Percentiles rank a stretch among this genome's conserved stretches.
Conservation (phyloP, 2,329 filamentous ascomycete species). For the Alternaria ventricosa region DNA sequence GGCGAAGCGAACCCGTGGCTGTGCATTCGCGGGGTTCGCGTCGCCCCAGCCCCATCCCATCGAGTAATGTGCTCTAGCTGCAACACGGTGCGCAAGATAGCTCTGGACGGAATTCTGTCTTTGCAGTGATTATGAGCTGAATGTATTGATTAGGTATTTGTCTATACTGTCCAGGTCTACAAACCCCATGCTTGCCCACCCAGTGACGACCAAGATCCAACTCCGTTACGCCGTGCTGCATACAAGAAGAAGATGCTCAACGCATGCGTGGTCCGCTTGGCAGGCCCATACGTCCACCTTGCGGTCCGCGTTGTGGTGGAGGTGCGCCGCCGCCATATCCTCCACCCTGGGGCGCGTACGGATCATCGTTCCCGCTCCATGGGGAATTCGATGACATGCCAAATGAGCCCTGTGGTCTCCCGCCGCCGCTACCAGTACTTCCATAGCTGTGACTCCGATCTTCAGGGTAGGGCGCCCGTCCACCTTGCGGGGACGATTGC, state of each 20-base stretch:
- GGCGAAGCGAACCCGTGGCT: neutral
- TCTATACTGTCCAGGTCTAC: constrained; percentile 4
- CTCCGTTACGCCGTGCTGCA: constrained; percentile 29
- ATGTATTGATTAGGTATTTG: constrained; percentile 5
- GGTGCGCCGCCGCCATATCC: constrained; percentile 31
- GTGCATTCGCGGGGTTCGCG: neutral
- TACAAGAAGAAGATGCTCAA: constrained; percentile 14
- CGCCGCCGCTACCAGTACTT: constrained; percentile 30
- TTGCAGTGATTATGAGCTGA: neutral
- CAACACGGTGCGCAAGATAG: neutral
- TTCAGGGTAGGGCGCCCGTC: constrained; percentile 40
- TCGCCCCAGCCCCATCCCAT: neutral
- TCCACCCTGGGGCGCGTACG: constrained; percentile 34
- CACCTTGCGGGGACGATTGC: constrained; percentile 23
- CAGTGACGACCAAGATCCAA: constrained; percentile 9
- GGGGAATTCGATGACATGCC: constrained; percentile 42
- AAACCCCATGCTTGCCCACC: constrained; percentile 1
- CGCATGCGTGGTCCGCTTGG: constrained; percentile 50
- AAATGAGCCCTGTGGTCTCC: constrained; percentile 36
- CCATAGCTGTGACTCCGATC: constrained; percentile 42
- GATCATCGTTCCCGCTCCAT: constrained; percentile 42
- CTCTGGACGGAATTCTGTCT: neutral
- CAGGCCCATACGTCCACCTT: constrained; percentile 45
- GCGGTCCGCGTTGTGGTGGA: constrained; percentile 34
- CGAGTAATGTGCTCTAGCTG: neutral